phyloP scores from a whole-genome alignment of 176 grass and related monocot species.

The Triticum aestivum region DNA sequence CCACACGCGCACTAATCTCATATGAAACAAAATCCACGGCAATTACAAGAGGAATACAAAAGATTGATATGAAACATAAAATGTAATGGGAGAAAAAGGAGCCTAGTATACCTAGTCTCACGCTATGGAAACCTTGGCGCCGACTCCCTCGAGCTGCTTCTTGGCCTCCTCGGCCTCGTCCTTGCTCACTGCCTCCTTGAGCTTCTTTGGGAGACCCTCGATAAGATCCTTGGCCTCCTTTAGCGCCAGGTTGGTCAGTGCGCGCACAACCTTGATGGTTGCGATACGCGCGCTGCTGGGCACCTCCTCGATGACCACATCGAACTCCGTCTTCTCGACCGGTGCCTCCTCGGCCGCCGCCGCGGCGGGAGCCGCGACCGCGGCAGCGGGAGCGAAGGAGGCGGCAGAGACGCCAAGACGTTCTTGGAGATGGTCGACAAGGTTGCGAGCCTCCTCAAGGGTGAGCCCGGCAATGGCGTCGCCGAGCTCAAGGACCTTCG shows the following conservation, averaged over 20 bases:
- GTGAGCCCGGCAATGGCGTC: slow-evolving; percentile 72
- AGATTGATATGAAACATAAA: slow-evolving; percentile 22
- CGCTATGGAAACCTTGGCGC: slow-evolving; percentile 72
- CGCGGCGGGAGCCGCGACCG: slow-evolving; percentile 40
- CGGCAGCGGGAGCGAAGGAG: slow-evolving; percentile 58
- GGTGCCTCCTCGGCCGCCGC: slow-evolving; percentile 38
- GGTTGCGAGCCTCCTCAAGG: slow-evolving; percentile 71
- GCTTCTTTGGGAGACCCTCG: slow-evolving; percentile 87
- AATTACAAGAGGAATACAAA: slow-evolving; percentile 26
- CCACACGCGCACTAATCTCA: slow-evolving; percentile 6
- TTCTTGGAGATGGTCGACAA: slow-evolving; percentile 81
- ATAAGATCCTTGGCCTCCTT: slow-evolving; percentile 95
- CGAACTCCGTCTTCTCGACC: slow-evolving; percentile 79
- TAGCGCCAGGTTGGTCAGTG: slow-evolving; percentile 70
- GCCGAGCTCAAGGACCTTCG: slow-evolving; percentile 70
- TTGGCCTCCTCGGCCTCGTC: slow-evolving; percentile 79
- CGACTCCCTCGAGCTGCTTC: slow-evolving; percentile 88
- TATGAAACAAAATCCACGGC: slow-evolving; percentile 18
- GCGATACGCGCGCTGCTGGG: slow-evolving; percentile 73
- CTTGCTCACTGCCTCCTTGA: slow-evolving; percentile 73
- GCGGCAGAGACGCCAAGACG: slow-evolving; percentile 76
- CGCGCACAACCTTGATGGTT: slow-evolving; percentile 75
- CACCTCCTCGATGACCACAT: slow-evolving; percentile 81
- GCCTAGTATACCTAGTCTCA: slow-evolving; percentile 61
- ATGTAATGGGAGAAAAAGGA: not conserved